A percentile compares a stretch with the other conserved stretches of the same genome.
Conservation (phyloP, 805 yeast species). For the Saccharomycopsis sp. region DNA sequence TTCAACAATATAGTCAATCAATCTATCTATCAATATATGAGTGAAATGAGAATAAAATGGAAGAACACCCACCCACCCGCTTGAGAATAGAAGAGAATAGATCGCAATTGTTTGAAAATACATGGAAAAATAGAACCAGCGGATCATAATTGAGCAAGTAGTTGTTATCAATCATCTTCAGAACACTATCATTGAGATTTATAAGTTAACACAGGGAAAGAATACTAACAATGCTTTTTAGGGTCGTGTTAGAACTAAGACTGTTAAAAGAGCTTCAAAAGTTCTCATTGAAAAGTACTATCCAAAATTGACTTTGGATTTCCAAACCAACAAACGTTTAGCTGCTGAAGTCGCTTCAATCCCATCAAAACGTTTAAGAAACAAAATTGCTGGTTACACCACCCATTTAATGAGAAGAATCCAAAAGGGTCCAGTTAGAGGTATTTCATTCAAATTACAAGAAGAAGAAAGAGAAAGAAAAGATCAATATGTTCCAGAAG, state of each 20-base stretch:
- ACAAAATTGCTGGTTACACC: constrained; percentile 99
- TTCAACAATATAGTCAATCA: no score
- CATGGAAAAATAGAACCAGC: no score
- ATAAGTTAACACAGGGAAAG: no score
- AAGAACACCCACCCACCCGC: no score
- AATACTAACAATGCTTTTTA: no score
- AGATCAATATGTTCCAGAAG: constrained; percentile 99
- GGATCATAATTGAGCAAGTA: no score
- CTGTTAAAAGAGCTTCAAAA: constrained; percentile 99
- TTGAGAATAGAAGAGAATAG: no score
- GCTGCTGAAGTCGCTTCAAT: constrained; percentile 97
- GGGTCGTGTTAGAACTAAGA: constrained; percentile 99
- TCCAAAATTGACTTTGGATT: constrained; percentile 99
- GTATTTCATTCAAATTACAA: constrained; percentile 99
- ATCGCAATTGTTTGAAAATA: no score
- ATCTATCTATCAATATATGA: no score
- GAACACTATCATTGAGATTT: no score
- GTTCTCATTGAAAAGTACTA: constrained; percentile 98
- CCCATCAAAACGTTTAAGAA: constrained; percentile 99
- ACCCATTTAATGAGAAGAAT: constrained; percentile 99
- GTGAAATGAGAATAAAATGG: no score
- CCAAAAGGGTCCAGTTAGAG: constrained; percentile 99
- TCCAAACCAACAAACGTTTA: constrained; percentile 99
- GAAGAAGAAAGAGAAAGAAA: constrained; percentile 99
- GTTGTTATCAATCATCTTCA: no score